Conservation (phyloP, 2,329 filamentous ascomycete genomes). For the Lasiodiplodia gonubiensis region DNA sequence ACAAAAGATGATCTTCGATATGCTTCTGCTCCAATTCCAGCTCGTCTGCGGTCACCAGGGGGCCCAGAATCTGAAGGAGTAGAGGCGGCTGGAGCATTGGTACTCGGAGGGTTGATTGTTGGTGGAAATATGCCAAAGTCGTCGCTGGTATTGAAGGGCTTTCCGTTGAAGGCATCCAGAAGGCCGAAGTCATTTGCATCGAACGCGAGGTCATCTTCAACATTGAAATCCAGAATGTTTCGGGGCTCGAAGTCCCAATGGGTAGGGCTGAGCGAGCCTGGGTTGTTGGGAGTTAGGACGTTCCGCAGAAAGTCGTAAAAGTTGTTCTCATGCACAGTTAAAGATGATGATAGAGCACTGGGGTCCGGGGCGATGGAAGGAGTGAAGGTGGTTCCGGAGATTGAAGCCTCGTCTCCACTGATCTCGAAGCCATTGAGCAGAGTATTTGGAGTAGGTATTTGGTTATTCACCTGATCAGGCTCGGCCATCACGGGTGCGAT, state of each 20-base stretch:
- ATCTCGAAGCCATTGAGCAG: constrained; percentile 27
- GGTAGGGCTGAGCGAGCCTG: constrained; percentile 11
- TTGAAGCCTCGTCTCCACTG: constrained; percentile 23
- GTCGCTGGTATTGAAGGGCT: constrained; percentile 44
- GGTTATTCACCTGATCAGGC: constrained; percentile 23
- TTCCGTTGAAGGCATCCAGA: constrained; percentile 53
- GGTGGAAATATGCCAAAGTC: constrained; percentile 6
- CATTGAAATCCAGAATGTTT: constrained; percentile 52
- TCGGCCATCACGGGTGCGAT: background rate
- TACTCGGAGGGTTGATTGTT: background rate
- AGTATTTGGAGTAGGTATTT: constrained; percentile 25
- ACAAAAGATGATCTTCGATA: constrained; percentile 21
- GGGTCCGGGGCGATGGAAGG: constrained; percentile 16
- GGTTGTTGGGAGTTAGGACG: constrained; percentile 22
- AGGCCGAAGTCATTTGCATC: constrained; percentile 53
- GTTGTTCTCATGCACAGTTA: constrained; percentile 19
- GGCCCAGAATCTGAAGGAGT: background rate
- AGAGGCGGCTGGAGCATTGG: background rate
- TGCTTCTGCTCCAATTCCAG: constrained; percentile 19
- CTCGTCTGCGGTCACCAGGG: constrained; percentile 2
- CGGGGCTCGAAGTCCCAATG: constrained; percentile 42
- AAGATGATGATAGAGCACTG: background rate
- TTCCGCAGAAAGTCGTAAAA: constrained; percentile 28
- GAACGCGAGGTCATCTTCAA: constrained; percentile 53
- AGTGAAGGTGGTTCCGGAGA: constrained; percentile 2